Conservation (phyloP, 2,329 filamentous ascomycete species). For the Ophidiomyces ophidiicola region DNA sequence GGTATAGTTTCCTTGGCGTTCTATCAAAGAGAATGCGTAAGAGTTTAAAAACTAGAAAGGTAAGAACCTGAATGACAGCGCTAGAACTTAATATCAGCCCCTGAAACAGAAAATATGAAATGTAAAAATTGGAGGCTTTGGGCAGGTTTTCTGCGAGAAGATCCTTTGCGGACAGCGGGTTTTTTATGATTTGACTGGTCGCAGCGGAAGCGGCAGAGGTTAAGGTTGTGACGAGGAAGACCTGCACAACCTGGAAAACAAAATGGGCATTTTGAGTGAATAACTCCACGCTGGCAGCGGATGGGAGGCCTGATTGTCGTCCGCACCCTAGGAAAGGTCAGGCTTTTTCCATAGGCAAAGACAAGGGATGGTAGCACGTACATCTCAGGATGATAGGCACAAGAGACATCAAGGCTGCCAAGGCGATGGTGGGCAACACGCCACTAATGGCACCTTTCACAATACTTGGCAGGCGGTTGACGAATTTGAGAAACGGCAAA, state of each 20-base stretch:
- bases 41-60: slow-evolving; percentile 59
- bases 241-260: slow-evolving; percentile 58
- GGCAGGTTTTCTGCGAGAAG: slow-evolving; percentile 66
- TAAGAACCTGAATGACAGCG: slow-evolving; percentile 59
- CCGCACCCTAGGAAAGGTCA: slow-evolving; percentile 49
- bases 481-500: slow-evolving; percentile 56
- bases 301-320: slow-evolving; percentile 66
- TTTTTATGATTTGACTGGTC: slow-evolving; percentile 49
- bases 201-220: slow-evolving; percentile 68
- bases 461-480: slow-evolving; percentile 54
- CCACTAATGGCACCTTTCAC: slow-evolving; percentile 74
- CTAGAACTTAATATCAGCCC: slow-evolving; percentile 65
- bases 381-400: slow-evolving; percentile 70
- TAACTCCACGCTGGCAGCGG: slow-evolving; percentile 65
- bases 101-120: slow-evolving; percentile 89
- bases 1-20: slow-evolving; percentile 66
- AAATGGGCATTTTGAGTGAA: slow-evolving; percentile 90
- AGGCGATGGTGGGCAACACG: slow-evolving; percentile 63
- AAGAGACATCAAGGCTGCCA: slow-evolving; percentile 75
- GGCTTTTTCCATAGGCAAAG: not conserved
- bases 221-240: slow-evolving; percentile 77
- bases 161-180: slow-evolving; percentile 52
- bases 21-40: slow-evolving; percentile 59
- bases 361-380: slow-evolving; percentile 31
- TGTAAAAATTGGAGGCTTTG: slow-evolving; percentile 84